A percentile compares a stretch with the other conserved stretches of the same genome.
Evolutionary conservation across 108 stramenopile genomes (phyloP).

Genomic region (Cyclotella choctawhatcheeana): DNA sequence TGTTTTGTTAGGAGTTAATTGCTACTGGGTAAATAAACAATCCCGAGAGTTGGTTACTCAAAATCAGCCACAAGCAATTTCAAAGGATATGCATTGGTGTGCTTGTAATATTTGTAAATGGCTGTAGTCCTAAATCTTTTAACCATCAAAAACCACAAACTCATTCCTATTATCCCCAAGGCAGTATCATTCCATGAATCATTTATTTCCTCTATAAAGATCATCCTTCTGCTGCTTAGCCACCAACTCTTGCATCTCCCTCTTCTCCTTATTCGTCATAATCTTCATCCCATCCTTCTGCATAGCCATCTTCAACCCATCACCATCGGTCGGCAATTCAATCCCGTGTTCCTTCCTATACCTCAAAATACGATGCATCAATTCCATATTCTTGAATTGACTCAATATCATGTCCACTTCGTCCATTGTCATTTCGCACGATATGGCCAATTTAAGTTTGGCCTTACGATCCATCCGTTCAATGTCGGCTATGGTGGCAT

Average conservation of each 20-base stretch:
- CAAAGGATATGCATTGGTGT: too few species aligned
- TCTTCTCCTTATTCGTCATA: slow-evolving; percentile 66
- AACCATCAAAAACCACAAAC: too few species aligned
- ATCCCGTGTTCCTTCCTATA: slow-evolving; percentile 66
- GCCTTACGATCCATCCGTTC: slow-evolving; percentile 58
- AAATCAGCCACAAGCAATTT: too few species aligned
- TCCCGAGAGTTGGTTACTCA: too few species aligned
- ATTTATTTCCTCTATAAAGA: too few species aligned
- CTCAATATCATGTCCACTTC: slow-evolving; percentile 67
- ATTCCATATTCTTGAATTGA: slow-evolving; percentile 76
- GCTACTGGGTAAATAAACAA: too few species aligned
- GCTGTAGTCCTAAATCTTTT: too few species aligned
- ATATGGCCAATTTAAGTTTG: slow-evolving; percentile 48
- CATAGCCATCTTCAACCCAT: slow-evolving; percentile 65
- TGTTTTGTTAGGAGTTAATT: too few species aligned
- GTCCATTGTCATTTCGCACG: slow-evolving; percentile 60
- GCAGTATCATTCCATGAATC: too few species aligned
- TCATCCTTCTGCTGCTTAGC: slow-evolving; percentile 6
- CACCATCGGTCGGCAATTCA: slow-evolving; percentile 65
- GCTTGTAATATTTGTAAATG: too few species aligned
- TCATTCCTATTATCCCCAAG: too few species aligned
- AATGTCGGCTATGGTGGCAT: slow-evolving; percentile 61
- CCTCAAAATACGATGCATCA: slow-evolving; percentile 82
- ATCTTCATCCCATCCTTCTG: slow-evolving; percentile 67
- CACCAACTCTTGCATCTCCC: slow-evolving; percentile 45